phyloP scores from a whole-genome alignment of 2,329 filamentous ascomycete species.

The Cladophialophora yegresii region DNA sequence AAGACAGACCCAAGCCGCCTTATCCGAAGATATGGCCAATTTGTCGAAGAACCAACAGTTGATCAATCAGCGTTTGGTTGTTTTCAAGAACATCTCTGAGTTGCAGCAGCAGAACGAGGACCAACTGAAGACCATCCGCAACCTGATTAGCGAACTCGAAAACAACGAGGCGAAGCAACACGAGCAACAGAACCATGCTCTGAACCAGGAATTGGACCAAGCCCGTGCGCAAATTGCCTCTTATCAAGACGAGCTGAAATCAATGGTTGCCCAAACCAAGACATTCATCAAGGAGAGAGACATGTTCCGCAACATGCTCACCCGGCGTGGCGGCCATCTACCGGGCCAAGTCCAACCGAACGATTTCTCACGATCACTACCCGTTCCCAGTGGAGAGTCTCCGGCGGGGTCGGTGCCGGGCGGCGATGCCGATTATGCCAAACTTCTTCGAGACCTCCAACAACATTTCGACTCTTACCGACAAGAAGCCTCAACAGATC shows the following conservation, averaged over 20 bases:
- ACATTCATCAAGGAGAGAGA: conserved; percentile 95
- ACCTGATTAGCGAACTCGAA: conserved; percentile 86
- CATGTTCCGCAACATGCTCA: conserved; percentile 93
- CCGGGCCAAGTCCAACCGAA: conserved; percentile 64
- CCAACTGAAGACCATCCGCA: conserved; percentile 76
- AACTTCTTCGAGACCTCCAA: conserved; percentile 83
- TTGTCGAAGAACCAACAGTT: conserved; percentile 83
- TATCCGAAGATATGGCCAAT: conserved; percentile 73
- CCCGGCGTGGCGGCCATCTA: conserved; percentile 66
- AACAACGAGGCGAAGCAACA: conserved; percentile 76
- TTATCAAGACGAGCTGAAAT: conserved; percentile 81
- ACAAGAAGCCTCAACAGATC: conserved; percentile 79
- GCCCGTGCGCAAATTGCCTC: conserved; percentile 65
- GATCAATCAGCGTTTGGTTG: conserved; percentile 84
- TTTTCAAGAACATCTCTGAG: conserved; percentile 82
- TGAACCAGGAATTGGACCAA: conserved; percentile 68
- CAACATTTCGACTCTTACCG: conserved; percentile 86
- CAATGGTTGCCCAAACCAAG: conserved; percentile 79
- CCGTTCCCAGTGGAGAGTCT: conserved; percentile 50
- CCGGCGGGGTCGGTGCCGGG: conserved; percentile 55
- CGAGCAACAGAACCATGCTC: conserved; percentile 56
- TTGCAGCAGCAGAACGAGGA: conserved; percentile 87
- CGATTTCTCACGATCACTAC: conserved; percentile 70
- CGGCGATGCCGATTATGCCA: conserved; percentile 69
- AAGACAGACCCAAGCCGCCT: conserved; percentile 47